Evolutionary conservation across 2,329 filamentous ascomycete genomes (phyloP).

Genomic region (Epichloe sibirici): DNA sequence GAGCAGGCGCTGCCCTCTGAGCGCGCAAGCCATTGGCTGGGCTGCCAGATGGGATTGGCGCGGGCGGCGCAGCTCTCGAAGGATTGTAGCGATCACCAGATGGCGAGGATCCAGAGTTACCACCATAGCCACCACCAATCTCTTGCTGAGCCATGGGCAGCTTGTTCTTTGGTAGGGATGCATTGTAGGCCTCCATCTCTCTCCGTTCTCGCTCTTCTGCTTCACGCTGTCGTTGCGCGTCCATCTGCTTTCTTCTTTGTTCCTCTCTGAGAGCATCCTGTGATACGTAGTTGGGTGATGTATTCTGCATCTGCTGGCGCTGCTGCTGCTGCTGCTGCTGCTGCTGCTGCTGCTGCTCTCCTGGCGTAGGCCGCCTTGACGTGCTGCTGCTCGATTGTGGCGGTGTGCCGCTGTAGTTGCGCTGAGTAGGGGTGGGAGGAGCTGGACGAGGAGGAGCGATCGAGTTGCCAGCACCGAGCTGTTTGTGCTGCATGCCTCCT

Average conservation of each 20-base stretch:
- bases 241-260: conserved; percentile 49
- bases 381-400: conserved; percentile 24
- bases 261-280: conserved; percentile 41
- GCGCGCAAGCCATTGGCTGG: conserved; percentile 48
- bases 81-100: conserved; percentile 70
- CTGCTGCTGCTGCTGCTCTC: conserved; percentile 29
- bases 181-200: conserved; percentile 81
- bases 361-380: conserved; percentile 28
- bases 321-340: conserved; percentile 39
- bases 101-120: conserved; percentile 26
- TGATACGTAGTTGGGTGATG: conserved; percentile 40
- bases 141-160: conserved; percentile 80
- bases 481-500: conserved; percentile 45
- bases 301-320: conserved; percentile 45
- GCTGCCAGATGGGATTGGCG: conserved; percentile 48
- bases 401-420: conserved; percentile 28
- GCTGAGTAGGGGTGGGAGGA: conserved; percentile 30
- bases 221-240: conserved; percentile 44
- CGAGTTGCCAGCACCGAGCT: conserved; percentile 41
- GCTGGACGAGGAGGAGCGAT: conserved; percentile 60
- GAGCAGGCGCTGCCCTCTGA: conserved; percentile 71
- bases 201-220: conserved; percentile 56
- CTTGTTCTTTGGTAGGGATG: conserved; percentile 72
- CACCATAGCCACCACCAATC: conserved; percentile 60
- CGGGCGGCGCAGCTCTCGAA: conserved; percentile 69